These are phyloP conservation scores for Globisporangium canariense DNA, from an alignment of 352 stramenopile genomes.

Conservation along the genomic window DNA sequence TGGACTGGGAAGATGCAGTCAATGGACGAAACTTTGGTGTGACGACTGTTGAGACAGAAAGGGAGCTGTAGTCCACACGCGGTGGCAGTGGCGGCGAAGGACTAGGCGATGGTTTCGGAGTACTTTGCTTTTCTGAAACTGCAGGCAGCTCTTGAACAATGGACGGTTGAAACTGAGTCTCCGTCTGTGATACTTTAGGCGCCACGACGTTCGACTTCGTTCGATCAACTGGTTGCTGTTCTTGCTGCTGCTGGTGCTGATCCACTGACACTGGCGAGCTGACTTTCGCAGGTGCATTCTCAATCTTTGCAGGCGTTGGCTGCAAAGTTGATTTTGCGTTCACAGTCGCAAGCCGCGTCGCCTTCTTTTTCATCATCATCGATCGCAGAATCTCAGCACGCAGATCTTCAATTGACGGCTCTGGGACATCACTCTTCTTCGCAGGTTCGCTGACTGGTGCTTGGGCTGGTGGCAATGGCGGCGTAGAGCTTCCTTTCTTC, in stretches of 20 bases:
- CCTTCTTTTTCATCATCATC: conserved; percentile 38
- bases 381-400: conserved; percentile 46
- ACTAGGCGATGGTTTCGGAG: not conserved
- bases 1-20: conserved; percentile 60
- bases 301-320: not conserved
- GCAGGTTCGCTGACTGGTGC: conserved; percentile 6
- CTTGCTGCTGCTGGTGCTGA: conserved; percentile 1
- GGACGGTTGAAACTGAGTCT: not conserved
- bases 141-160: not conserved
- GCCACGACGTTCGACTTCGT: not conserved
- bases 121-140: not conserved
- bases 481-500: not conserved
- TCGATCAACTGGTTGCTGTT: not conserved
- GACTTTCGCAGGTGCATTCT: not conserved
- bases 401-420: conserved; percentile 34
- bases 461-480: conserved; percentile 5
- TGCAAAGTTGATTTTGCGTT: not conserved
- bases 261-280: conserved; percentile 2
- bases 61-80: conserved; percentile 4
- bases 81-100: conserved; percentile 1
- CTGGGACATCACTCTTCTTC: not conserved
- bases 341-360: not conserved
- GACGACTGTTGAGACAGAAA: conserved; percentile 1
- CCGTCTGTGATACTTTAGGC: not conserved
- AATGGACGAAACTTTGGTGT: conserved; percentile 46